phyloP scores from a whole-genome alignment of 2,329 filamentous ascomycete genomes.

The Metarhizium guizhouense region DNA sequence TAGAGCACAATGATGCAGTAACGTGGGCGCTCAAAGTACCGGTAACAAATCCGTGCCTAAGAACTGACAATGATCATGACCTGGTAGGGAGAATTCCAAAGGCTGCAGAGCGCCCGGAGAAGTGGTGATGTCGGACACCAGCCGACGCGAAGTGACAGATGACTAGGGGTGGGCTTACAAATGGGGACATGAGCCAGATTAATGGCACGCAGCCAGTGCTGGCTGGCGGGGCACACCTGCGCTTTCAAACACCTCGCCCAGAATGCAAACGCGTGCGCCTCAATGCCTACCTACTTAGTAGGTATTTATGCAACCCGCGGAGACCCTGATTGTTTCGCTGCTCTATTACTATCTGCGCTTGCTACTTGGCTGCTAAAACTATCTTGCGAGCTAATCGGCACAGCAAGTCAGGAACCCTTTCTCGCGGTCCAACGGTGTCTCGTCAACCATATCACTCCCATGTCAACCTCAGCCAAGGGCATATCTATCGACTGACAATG shows the following conservation, averaged over 20 bases:
- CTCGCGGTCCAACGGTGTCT: background rate
- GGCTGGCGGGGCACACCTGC: no score
- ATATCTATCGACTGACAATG: background rate
- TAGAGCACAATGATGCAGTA: background rate
- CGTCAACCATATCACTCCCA: background rate
- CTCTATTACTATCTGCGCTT: background rate
- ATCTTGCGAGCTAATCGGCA: background rate
- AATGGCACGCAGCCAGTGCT: no score
- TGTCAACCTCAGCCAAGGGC: background rate
- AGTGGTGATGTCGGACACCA: background rate
- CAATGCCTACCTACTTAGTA: no score
- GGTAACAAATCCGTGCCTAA: background rate
- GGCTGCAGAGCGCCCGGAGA: no score
- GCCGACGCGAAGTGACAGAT: background rate
- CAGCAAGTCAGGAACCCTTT: background rate
- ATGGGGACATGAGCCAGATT: background rate
- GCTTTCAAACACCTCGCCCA: no score
- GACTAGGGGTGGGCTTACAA: slow-evolving; percentile 2
- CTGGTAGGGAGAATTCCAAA: no score
- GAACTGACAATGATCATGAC: background rate
- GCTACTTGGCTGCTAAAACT: background rate
- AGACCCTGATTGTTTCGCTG: background rate
- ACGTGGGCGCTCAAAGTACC: background rate
- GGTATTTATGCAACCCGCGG: no score
- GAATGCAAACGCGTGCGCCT: no score